A percentile compares a stretch with the other conserved stretches of the same genome.
phyloP scores from a whole-genome alignment of 257 asterid genomes.

The Oldenlandia corymbosa region DNA sequence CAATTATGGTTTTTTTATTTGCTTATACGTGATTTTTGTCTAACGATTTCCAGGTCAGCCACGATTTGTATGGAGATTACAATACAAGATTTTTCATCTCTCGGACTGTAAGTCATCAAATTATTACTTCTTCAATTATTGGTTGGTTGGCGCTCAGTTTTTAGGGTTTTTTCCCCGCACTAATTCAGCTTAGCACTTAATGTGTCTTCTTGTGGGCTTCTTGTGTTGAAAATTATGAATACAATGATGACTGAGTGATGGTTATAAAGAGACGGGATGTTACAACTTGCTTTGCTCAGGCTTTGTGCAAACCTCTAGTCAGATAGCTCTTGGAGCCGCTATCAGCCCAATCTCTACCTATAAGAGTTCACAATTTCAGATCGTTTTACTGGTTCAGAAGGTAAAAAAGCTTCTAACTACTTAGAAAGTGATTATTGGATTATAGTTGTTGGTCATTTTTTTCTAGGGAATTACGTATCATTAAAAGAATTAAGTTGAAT shows the following conservation, averaged over 20 bases:
- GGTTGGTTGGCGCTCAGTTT: too few relatives aligned
- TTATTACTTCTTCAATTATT: too few relatives aligned
- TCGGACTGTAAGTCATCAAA: slow-evolving; percentile 6
- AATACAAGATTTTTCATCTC: slow-evolving; percentile 12
- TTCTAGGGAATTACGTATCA: too few relatives aligned
- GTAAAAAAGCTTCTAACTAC: too few relatives aligned
- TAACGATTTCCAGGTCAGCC: slow-evolving; percentile 10
- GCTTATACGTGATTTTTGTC: too few relatives aligned
- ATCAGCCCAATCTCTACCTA: slow-evolving; percentile 61
- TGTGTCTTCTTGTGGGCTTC: too few relatives aligned
- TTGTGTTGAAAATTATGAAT: slow-evolving; percentile 18
- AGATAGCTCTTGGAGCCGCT: slow-evolving; percentile 84
- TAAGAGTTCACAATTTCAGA: slow-evolving; percentile 58
- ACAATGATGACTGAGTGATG: slow-evolving; percentile 62
- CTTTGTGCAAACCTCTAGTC: slow-evolving; percentile 70
- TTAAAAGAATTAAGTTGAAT: too few relatives aligned
- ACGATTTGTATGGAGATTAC: slow-evolving; percentile 11
- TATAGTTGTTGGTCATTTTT: too few relatives aligned
- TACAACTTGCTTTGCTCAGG: slow-evolving; percentile 85
- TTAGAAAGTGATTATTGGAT: too few relatives aligned
- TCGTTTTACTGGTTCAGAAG: slow-evolving; percentile 92
- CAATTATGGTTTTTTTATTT: too few relatives aligned
- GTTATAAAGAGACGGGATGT: slow-evolving; percentile 92
- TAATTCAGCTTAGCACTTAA: too few relatives aligned
- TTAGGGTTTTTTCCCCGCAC: too few relatives aligned